A percentile compares a stretch with the other conserved stretches of the same genome.
Conservation (phyloP, 2,329 filamentous ascomycete species). For the Aphanocladium album region DNA sequence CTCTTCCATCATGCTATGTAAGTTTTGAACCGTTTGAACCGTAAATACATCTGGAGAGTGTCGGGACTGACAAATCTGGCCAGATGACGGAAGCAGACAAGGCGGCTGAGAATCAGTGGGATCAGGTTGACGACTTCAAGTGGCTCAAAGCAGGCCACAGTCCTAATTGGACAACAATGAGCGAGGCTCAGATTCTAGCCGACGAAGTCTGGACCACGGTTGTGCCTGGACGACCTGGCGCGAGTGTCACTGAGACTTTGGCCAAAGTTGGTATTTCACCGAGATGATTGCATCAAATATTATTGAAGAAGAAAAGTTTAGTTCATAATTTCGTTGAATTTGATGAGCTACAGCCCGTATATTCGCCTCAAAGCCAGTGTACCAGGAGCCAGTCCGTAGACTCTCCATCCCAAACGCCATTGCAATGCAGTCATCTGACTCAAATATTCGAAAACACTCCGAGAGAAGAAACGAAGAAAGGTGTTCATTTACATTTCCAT, state of each 20-base stretch:
- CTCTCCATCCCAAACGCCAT: neutral
- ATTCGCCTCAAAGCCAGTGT: neutral
- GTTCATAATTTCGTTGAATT: neutral
- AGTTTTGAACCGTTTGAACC: conserved; percentile 28
- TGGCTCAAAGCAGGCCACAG: conserved; percentile 85
- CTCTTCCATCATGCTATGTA: conserved; percentile 66
- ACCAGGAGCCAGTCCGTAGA: neutral
- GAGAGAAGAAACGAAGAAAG: too few relatives aligned
- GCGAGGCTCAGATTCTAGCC: conserved; percentile 52
- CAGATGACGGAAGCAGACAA: conserved; percentile 27
- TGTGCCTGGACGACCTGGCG: conserved; percentile 58
- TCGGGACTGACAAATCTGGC: conserved; percentile 3
- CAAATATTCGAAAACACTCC: neutral
- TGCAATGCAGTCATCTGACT: neutral
- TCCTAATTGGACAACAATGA: conserved; percentile 78
- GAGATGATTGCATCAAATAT: conserved; percentile 8
- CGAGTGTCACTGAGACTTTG: conserved; percentile 62
- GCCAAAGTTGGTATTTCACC: conserved; percentile 39
- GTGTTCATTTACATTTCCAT: conserved; percentile 35
- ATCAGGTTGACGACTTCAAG: conserved; percentile 94
- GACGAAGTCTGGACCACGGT: conserved; percentile 65
- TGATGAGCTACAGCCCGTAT: neutral
- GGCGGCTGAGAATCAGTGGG: conserved; percentile 63
- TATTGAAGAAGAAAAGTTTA: neutral
- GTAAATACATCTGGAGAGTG: too few relatives aligned